Evolutionary conservation across 768 basidiomycete species (phyloP), one percentile per base, ranked within the genome.

Genomic region (Strobilomyces dryophilus): DNA sequence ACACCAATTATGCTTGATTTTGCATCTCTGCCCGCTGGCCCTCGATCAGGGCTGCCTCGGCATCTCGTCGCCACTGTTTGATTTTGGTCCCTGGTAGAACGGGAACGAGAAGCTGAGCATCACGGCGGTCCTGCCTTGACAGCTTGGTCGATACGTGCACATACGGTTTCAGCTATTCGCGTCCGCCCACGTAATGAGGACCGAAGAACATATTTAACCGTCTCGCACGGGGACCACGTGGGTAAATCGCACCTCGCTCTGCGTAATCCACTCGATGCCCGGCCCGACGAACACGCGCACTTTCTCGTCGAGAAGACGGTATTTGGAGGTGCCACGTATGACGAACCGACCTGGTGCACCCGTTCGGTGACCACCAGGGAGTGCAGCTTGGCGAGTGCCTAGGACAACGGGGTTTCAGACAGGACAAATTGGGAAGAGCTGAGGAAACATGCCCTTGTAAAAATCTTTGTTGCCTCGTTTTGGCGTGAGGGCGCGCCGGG

Each of bases 391-490:
- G 36, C 93, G 74, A 20, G 86, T 94, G 35, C 92, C 92, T 93
- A 60, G 11, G 9, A 31, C 24, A 47, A 2, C 4, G 9, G 24
- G 12, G 15, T 20, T 45, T 53, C 32, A 41, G n/a, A 18, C 14
- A n/a, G 5, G 27, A 8, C 8, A 29, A 29, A 53, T 15, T 10
- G 43, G 27, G 5, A 51, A n/a, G 1, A 44, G 46, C 15, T 36
- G 15, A 18, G 17, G 37, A 35, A 8, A 46, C 71, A n/a, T 8
- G 88, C 95, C 95, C 72, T 98, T 98, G 79, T 97, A 98, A 67
- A 79, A 98, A 66, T 99, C 92, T 64, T 98, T 98, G 74, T 97
- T 97, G 15, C 82, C 95, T 44, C 84, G 74, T 69, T 98, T 98
- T 0, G 90, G 77, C 0, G 87, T 93, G 46, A 98, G 74, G 2